Evolutionary conservation across 192 early-diverging fungal species (phyloP).

Genomic region (Rhizoclosmatium globosum): DNA sequence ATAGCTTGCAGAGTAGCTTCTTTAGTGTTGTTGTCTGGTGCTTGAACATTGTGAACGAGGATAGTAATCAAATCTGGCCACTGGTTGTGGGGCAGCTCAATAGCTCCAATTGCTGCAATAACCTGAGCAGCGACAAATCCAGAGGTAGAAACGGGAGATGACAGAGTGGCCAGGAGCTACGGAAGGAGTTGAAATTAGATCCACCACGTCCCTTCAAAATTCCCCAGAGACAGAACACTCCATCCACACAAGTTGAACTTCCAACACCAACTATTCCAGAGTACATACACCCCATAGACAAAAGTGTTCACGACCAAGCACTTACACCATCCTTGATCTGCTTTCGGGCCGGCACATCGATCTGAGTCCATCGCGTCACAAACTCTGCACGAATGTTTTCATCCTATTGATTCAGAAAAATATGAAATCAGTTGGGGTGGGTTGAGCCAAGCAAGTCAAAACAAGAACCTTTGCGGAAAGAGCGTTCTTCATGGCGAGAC

Average conservation of each 20-base stretch:
- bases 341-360: constrained; percentile 68
- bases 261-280: too few relatives aligned
- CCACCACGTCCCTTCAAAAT: not conserved
- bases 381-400: constrained; percentile 36
- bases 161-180: constrained; percentile 63
- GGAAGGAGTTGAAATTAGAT: not conserved
- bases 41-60: constrained; percentile 75
- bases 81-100: constrained; percentile 86
- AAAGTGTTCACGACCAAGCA: not conserved
- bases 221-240: not conserved
- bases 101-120: constrained; percentile 90
- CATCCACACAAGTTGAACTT: not conserved
- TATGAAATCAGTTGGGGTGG: not conserved
- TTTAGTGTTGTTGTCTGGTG: constrained; percentile 76
- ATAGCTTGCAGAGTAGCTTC: constrained; percentile 87
- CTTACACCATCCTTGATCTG: constrained; percentile 78
- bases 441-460: constrained; percentile 21
- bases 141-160: constrained; percentile 60
- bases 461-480: constrained; percentile 81
- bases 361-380: constrained; percentile 56
- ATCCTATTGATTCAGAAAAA: constrained; percentile 49
- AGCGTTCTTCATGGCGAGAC: constrained; percentile 93
- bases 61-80: constrained; percentile 89
- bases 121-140: constrained; percentile 78
- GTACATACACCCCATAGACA: too few relatives aligned